Evolutionary conservation across 1,139 yeast genomes (phyloP), one percentile per base, ranked within the genome.

Genomic region (Lodderomyces margitis): DNA sequence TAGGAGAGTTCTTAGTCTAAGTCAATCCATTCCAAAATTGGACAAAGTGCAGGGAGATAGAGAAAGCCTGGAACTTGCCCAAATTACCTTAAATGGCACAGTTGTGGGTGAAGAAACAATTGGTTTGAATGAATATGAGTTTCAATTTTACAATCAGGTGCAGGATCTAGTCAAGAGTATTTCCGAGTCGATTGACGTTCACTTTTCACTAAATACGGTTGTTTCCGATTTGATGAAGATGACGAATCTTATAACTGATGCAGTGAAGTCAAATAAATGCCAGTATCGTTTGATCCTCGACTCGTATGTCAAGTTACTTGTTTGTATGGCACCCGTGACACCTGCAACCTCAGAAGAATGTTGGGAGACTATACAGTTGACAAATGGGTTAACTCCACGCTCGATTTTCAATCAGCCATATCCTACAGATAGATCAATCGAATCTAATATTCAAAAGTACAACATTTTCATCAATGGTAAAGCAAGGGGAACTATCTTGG

Each of bases 141-240:
- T 76, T 11, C 53, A 60, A 12, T 63, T 85, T 21, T 84, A 81
- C 66, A 83, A 83, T 48, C 76, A 73, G 15, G 62, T 76, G 0
- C 86, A 81, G 51, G 56, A 50, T n/a, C 70, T 73, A 38, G 55
- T 83, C 17, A 58, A 57, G 20, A 67, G 74, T 5, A 71, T 87
- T 9, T 75, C 84, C 8, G 68, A 66, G 3, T 78, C 96, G 0
- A 75, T 87, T 42, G 80, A 74, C 25, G 69, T 66, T 1, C 74
- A 78, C 1, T 63, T 85, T 34, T 74, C 92, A 0, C 68, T 91
- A 57, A 92, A 92, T 59, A 91, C 97, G 0, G 80, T 88, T 5
- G 77, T 92, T 23, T 87, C 97, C 0, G 95, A 88, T 56, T 84
- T 81, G 56, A 92, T 89, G 96, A 92, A 89, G 54, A 62, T 84